Evolutionary conservation across 306 rosid genomes (phyloP).

Genomic region (Pyrus bretschneideri): DNA sequence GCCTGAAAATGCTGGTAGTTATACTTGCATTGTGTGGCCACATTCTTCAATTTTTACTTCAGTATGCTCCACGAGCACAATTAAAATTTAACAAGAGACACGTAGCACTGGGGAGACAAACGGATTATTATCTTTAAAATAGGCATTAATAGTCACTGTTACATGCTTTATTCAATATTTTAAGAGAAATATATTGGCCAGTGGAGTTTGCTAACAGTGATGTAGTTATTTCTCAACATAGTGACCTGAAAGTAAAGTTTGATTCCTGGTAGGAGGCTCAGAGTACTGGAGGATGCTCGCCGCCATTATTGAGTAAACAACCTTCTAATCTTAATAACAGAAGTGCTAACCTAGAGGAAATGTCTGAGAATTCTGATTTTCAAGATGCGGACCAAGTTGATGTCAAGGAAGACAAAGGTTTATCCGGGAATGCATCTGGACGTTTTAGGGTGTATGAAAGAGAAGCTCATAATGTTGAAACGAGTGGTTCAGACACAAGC

Average conservation of each 20-base stretch:
- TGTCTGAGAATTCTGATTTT: slow-evolving; percentile 62
- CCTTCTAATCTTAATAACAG: slow-evolving; percentile 31
- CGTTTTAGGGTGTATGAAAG: slow-evolving; percentile 39
- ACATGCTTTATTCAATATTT: not conserved
- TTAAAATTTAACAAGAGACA: not conserved
- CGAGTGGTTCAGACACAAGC: slow-evolving; percentile 83
- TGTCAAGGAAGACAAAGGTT: slow-evolving; percentile 45
- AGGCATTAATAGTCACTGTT: not conserved
- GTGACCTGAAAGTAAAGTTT: slow-evolving; percentile 41
- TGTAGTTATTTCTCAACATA: slow-evolving; percentile 24
- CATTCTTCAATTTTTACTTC: not conserved
- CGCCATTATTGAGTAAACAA: slow-evolving; percentile 42
- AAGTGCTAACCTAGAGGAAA: slow-evolving; percentile 55
- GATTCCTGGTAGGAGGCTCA: slow-evolving; percentile 59
- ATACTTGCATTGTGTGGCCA: not conserved
- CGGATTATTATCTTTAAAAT: not conserved
- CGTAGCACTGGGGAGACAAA: not conserved
- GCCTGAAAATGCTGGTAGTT: not conserved
- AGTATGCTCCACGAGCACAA: not conserved
- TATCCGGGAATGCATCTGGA: slow-evolving; percentile 37
- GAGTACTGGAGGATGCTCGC: slow-evolving; percentile 42
- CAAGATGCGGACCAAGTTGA: slow-evolving; percentile 42
- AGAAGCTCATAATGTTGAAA: slow-evolving; percentile 72
- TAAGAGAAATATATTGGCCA: slow-evolving; percentile 8
- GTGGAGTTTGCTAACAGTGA: slow-evolving; percentile 14